phyloP scores from a whole-genome alignment of 768 basidiomycete genomes.

The Amanita rimosa region DNA sequence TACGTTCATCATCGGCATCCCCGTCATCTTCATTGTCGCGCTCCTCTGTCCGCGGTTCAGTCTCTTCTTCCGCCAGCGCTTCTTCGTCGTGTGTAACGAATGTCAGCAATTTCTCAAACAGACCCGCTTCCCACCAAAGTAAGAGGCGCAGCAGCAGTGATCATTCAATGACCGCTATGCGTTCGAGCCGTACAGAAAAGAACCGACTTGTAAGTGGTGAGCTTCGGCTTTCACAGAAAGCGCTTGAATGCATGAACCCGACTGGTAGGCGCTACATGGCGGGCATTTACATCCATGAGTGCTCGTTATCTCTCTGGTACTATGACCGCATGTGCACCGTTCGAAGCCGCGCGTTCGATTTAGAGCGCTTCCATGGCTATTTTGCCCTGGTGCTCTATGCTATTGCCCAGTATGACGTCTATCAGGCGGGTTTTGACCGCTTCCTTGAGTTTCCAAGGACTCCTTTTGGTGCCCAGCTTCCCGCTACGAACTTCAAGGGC shows the following conservation, averaged over 20 bases:
- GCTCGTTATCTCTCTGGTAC: conserved; percentile 8
- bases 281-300: neutral
- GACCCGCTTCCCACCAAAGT: neutral
- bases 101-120: neutral
- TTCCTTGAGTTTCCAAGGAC: neutral
- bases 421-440: conserved; percentile 3
- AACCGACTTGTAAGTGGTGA: neutral
- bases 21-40: neutral
- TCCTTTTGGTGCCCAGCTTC: neutral
- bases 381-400: conserved; percentile 2
- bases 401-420: neutral
- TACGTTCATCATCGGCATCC: neutral
- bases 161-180: neutral
- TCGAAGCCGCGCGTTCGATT: conserved; percentile 3
- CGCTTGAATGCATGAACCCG: conserved; percentile 1
- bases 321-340: conserved; percentile 6
- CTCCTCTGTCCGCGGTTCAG: neutral
- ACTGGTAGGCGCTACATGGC: neutral
- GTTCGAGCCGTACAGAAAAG: neutral
- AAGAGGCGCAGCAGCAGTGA: neutral
- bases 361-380: neutral
- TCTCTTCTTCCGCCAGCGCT: neutral
- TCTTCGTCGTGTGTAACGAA: conserved; percentile 2
- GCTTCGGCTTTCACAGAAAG: conserved; percentile 3
- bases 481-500: neutral